Percentiles rank a stretch among this genome's conserved stretches.
Conservation (phyloP, 2,329 filamentous ascomycete genomes). For the Aureobasidium sp. region DNA sequence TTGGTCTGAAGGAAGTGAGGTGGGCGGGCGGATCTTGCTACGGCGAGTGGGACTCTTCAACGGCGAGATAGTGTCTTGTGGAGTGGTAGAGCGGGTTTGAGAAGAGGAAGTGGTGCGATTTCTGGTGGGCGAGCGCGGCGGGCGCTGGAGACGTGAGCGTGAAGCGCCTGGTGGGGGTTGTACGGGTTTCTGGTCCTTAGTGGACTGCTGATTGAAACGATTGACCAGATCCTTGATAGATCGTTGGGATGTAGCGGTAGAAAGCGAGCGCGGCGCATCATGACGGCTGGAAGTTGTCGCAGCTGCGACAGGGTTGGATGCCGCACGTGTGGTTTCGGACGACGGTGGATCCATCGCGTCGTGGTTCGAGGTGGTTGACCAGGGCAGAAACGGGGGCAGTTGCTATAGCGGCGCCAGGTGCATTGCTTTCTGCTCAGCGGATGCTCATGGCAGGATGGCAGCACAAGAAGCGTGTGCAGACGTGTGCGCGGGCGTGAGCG, state of each 20-base stretch:
- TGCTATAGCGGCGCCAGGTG: constrained; percentile 8
- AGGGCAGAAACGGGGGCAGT: not conserved
- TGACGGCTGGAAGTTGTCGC: constrained; percentile 6
- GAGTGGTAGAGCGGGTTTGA: not conserved
- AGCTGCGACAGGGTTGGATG: constrained; percentile 8
- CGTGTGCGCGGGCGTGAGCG: not conserved
- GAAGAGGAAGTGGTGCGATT: not conserved
- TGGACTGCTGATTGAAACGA: constrained; percentile 56
- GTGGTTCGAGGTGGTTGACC: not conserved
- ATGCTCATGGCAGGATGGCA: constrained; percentile 7
- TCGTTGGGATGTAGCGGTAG: constrained; percentile 39
- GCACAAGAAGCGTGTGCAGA: constrained; percentile 11
- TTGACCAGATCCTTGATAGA: constrained; percentile 75
- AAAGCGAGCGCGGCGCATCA: constrained; percentile 21
- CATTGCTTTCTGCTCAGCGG: constrained; percentile 11
- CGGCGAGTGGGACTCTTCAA: constrained; percentile 6
- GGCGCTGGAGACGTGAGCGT: not conserved
- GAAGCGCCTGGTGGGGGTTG: not conserved
- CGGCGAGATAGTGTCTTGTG: not conserved
- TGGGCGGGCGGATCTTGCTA: not conserved
- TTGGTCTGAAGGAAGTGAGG: not conserved
- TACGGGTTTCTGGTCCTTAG: not conserved
- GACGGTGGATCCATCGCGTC: constrained; percentile 3
- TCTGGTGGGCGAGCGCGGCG: not conserved
- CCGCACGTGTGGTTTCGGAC: constrained; percentile 7